A percentile compares a stretch with the other conserved stretches of the same genome.
Conservation (phyloP, 192 early-diverging fungal genomes). For the Coemansia sp. region DNA sequence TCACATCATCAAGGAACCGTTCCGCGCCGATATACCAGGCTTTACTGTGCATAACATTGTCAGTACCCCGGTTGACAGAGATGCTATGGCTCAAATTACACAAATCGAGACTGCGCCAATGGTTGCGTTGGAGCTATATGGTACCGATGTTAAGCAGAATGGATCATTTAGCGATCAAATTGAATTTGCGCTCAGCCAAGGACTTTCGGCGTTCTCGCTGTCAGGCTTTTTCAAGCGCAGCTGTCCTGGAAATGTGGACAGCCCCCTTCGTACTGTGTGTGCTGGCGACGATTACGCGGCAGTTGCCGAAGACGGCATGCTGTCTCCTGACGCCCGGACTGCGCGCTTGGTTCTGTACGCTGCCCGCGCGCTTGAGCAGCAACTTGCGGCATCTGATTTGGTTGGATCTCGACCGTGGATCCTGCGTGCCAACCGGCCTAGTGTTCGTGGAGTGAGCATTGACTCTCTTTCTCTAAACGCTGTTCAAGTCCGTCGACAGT, state of each 20-base stretch:
- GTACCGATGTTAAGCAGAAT: neutral
- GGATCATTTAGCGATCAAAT: constrained; percentile 31
- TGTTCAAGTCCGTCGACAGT: constrained; percentile 39
- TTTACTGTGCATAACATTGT: constrained; percentile 34
- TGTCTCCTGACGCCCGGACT: constrained; percentile 31
- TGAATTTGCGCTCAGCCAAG: constrained; percentile 48
- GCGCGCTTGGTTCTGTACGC: constrained; percentile 27
- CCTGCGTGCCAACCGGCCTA: constrained; percentile 20
- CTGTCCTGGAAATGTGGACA: constrained; percentile 31
- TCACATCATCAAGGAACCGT: constrained; percentile 31
- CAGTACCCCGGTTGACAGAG: constrained; percentile 18
- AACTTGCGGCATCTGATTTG: constrained; percentile 31
- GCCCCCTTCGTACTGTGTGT: constrained; percentile 4
- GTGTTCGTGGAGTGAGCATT: constrained; percentile 31
- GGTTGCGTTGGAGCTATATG: constrained; percentile 36
- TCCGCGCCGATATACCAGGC: constrained; percentile 32
- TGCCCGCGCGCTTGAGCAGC: constrained; percentile 37
- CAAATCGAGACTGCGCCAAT: constrained; percentile 42
- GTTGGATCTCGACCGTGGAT: constrained; percentile 47
- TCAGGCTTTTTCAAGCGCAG: constrained; percentile 27
- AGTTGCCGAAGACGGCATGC: constrained; percentile 23
- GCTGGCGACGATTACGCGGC: constrained; percentile 5
- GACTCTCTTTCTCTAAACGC: constrained; percentile 10
- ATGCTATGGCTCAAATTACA: constrained; percentile 22
- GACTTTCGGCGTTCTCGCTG: constrained; percentile 42